Evolutionary conservation across 768 basidiomycete species (phyloP).

Genomic region (Tylopilus rubrobrunneus): DNA sequence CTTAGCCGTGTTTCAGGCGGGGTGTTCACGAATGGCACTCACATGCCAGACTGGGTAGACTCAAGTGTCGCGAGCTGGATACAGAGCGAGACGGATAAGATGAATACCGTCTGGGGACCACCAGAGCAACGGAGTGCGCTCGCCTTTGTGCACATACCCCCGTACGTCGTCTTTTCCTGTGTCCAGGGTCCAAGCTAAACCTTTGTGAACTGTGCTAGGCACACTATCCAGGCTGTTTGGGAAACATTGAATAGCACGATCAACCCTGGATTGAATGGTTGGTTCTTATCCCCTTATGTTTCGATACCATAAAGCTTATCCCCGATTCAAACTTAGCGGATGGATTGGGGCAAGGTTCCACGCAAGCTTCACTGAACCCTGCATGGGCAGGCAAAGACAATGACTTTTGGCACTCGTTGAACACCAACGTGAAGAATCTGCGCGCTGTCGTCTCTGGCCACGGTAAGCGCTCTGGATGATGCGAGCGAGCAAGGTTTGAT

Average conservation of each 20-base stretch:
- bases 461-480: slow-evolving; percentile 36
- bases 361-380: slow-evolving; percentile 48
- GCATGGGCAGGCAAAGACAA: slow-evolving; percentile 44
- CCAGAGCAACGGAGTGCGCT: slow-evolving; percentile 49
- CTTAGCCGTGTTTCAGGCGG: slow-evolving; percentile 39
- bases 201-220: slow-evolving; percentile 2
- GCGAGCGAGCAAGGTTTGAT: neutral
- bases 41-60: slow-evolving; percentile 68
- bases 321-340: slow-evolving; percentile 40
- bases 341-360: slow-evolving; percentile 49
- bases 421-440: slow-evolving; percentile 56
- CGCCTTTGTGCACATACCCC: slow-evolving; percentile 75
- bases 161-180: slow-evolving; percentile 38
- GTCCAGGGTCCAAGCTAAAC: neutral
- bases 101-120: slow-evolving; percentile 60
- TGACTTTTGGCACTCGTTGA: slow-evolving; percentile 62
- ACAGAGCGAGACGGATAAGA: slow-evolving; percentile 43
- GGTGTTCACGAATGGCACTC: slow-evolving; percentile 39
- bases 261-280: slow-evolving; percentile 44
- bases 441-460: slow-evolving; percentile 70
- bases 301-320: neutral
- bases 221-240: slow-evolving; percentile 33
- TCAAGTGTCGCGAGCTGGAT: slow-evolving; percentile 61
- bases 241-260: slow-evolving; percentile 34
- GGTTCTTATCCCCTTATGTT: neutral